phyloP scores from a whole-genome alignment of 2,329 filamentous ascomycete species.

The Paecilomyces fulvus region DNA sequence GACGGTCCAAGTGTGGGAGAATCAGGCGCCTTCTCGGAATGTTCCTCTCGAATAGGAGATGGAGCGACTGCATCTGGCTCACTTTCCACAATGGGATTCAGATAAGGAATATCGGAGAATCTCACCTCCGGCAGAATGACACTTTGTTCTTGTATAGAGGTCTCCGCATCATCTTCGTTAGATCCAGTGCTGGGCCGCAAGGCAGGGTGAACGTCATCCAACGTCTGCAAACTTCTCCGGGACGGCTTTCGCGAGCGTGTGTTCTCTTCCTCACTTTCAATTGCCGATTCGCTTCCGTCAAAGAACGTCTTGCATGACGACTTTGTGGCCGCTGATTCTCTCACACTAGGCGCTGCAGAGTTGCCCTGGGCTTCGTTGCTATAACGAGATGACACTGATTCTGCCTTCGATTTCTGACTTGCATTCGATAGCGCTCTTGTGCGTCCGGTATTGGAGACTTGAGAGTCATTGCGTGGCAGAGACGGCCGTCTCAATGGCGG shows the following conservation, averaged over 20 bases:
- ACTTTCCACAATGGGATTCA: slow-evolving; percentile 33
- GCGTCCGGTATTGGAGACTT: slow-evolving; percentile 16
- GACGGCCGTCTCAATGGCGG: slow-evolving; percentile 36
- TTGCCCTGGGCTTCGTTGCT: slow-evolving; percentile 19
- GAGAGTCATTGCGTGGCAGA: slow-evolving; percentile 11
- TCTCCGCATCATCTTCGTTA: slow-evolving; percentile 10
- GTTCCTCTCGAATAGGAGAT: slow-evolving; percentile 7
- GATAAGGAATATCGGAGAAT: slow-evolving; percentile 29
- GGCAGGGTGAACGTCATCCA: not conserved
- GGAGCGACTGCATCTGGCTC: slow-evolving; percentile 10
- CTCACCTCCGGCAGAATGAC: slow-evolving; percentile 26
- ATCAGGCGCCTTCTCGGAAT: slow-evolving; percentile 40
- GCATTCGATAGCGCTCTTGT: slow-evolving; percentile 28
- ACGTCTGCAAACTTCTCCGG: slow-evolving; percentile 21
- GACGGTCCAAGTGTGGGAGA: slow-evolving; percentile 70
- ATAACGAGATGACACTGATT: slow-evolving; percentile 31
- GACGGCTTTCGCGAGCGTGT: slow-evolving; percentile 19
- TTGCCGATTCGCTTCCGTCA: slow-evolving; percentile 30
- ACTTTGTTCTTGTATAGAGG: slow-evolving; percentile 20
- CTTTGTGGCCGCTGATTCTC: slow-evolving; percentile 21
- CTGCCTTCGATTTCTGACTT: slow-evolving; percentile 28
- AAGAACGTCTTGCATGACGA: slow-evolving; percentile 24
- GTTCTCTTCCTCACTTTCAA: slow-evolving; percentile 24
- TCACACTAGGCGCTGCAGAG: slow-evolving; percentile 15
- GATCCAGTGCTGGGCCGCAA: not conserved